A percentile compares a stretch with the other conserved stretches of the same genome.
Conservation (phyloP, 1,139 yeast genomes). For the Lodderomyces metapsilosis region DNA sequence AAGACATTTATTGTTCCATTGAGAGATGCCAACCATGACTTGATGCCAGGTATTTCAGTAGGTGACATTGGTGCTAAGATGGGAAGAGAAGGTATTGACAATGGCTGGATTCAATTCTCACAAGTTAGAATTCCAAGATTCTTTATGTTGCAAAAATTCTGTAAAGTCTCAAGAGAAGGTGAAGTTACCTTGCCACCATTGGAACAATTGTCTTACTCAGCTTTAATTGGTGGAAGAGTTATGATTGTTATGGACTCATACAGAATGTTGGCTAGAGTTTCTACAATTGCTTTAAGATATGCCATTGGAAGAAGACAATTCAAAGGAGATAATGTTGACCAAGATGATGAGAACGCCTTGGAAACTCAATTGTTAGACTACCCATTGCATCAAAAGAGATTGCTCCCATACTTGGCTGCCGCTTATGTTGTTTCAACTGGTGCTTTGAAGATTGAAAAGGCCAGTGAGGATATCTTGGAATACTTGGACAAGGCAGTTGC, state of each 20-base stretch:
- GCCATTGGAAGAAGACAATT: slow-evolving; percentile 49
- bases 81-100: slow-evolving; percentile 52
- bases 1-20: slow-evolving; percentile 50
- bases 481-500: slow-evolving; percentile 38
- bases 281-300: slow-evolving; percentile 45
- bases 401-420: slow-evolving; percentile 45
- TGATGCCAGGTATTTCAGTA: slow-evolving; percentile 43
- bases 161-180: slow-evolving; percentile 42
- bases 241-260: slow-evolving; percentile 45
- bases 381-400: slow-evolving; percentile 48
- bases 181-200: slow-evolving; percentile 44
- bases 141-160: slow-evolving; percentile 50
- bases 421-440: slow-evolving; percentile 43
- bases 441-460: slow-evolving; percentile 36
- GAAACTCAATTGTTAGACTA: slow-evolving; percentile 46
- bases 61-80: slow-evolving; percentile 52
- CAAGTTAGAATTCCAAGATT: slow-evolving; percentile 44
- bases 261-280: slow-evolving; percentile 41
- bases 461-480: slow-evolving; percentile 28
- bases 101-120: slow-evolving; percentile 51
- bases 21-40: slow-evolving; percentile 43
- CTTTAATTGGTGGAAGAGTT: slow-evolving; percentile 47
- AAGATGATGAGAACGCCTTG: slow-evolving; percentile 21
- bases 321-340: slow-evolving; percentile 27
- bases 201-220: slow-evolving; percentile 48